A percentile compares a stretch with the other conserved stretches of the same genome.
Conservation (phyloP, 2,329 filamentous ascomycete genomes). For the Clonostachys solani region DNA sequence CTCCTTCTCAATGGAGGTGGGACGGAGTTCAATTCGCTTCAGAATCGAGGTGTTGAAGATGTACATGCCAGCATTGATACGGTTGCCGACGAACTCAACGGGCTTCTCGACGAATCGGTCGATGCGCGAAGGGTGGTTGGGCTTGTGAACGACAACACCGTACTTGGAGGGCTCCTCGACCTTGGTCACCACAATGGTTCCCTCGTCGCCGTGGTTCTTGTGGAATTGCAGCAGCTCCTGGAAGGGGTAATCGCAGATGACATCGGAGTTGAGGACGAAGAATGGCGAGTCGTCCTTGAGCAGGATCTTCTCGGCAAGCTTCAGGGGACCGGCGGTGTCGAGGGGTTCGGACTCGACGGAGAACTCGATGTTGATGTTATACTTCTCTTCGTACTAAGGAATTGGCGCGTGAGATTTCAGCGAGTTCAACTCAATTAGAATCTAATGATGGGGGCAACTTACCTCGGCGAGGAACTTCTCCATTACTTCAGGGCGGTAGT, state of each 20-base stretch:
- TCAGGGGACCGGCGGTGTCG: constrained; percentile 90
- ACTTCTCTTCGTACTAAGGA: constrained; percentile 77
- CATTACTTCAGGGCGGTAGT: constrained; percentile 98
- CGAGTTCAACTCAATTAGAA: background rate
- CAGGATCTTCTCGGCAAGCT: constrained; percentile 88
- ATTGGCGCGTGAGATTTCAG: background rate
- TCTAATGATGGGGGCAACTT: constrained; percentile 6
- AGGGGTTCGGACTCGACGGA: constrained; percentile 95
- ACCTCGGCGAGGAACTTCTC: constrained; percentile 89
- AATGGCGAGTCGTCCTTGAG: constrained; percentile 92
- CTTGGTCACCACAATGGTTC: constrained; percentile 97
- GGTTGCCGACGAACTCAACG: constrained; percentile 96
- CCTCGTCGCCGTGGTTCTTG: constrained; percentile 88
- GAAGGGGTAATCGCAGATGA: constrained; percentile 98
- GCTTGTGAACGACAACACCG: constrained; percentile 97
- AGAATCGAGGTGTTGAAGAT: constrained; percentile 93
- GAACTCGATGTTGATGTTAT: constrained; percentile 94
- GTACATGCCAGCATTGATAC: constrained; percentile 98
- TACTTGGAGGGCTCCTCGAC: constrained; percentile 99
- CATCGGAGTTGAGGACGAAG: constrained; percentile 97
- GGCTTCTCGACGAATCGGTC: constrained; percentile 99
- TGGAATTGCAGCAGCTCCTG: constrained; percentile 86
- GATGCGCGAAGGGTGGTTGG: constrained; percentile 83
- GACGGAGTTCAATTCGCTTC: constrained; percentile 87
- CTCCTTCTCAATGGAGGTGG: constrained; percentile 97